phyloP scores from a whole-genome alignment of 2,329 filamentous ascomycete species.

The Pseudogymnoascus sp. region DNA sequence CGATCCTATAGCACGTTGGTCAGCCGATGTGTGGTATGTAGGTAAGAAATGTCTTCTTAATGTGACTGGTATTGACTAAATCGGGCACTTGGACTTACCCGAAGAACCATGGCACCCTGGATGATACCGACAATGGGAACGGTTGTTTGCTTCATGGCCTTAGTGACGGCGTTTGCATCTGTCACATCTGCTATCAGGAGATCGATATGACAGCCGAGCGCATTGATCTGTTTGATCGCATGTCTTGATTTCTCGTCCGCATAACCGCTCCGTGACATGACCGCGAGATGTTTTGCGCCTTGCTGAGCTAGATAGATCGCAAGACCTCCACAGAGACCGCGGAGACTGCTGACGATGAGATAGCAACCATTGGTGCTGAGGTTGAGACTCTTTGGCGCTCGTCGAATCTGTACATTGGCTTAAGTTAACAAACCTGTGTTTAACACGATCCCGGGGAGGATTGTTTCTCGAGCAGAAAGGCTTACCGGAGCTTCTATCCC shows the following conservation, averaged over 20 bases:
- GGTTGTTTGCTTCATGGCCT: constrained; percentile 7
- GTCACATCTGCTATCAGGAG: constrained; percentile 13
- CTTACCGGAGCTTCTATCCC: not conserved
- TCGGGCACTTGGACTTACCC: constrained; percentile 17
- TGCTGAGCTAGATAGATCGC: constrained; percentile 12
- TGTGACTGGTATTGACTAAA: not conserved
- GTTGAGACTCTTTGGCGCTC: not conserved
- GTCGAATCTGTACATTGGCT: constrained; percentile 5
- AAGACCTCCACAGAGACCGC: constrained; percentile 17
- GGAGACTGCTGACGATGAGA: constrained; percentile 20
- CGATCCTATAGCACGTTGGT: constrained; percentile 12
- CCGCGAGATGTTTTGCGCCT: constrained; percentile 17
- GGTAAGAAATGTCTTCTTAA: not conserved
- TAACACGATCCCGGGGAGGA: not conserved
- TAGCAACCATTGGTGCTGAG: constrained; percentile 15
- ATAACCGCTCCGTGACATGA: constrained; percentile 15
- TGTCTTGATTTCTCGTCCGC: constrained; percentile 13
- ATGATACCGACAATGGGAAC: constrained; percentile 20
- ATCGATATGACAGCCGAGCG: constrained; percentile 14
- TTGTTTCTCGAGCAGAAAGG: not conserved
- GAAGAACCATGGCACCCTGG: constrained; percentile 32
- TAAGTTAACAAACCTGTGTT: not conserved
- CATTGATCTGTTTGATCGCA: constrained; percentile 10
- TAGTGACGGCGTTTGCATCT: constrained; percentile 11
- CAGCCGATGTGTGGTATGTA: not conserved